These are phyloP conservation scores for Linum trigynum DNA, from an alignment of 345 rosid genomes.

Conservation along the genomic window DNA sequence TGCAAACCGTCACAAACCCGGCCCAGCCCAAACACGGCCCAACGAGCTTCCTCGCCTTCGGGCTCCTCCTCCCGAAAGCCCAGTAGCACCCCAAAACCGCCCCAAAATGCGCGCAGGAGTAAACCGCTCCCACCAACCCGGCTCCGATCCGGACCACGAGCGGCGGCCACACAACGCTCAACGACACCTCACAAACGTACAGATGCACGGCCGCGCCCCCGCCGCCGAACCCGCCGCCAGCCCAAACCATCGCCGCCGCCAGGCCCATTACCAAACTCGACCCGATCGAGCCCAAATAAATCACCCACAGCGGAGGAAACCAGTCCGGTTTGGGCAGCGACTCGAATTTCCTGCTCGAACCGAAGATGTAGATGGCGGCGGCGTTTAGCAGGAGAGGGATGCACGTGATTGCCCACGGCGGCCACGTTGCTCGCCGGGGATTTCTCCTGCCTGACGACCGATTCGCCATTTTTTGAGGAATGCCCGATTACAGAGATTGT, in stretches of 20 bases:
- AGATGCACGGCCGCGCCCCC: conserved; percentile 23
- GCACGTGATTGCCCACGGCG: not conserved
- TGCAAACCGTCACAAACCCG: conserved; percentile 22
- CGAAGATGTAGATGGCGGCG: conserved; percentile 20
- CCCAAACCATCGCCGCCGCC: conserved; percentile 32
- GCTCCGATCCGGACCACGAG: conserved; percentile 29
- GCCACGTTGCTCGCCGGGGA: not conserved
- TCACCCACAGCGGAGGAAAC: conserved; percentile 27
- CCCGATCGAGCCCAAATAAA: conserved; percentile 21
- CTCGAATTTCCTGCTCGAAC: conserved; percentile 23
- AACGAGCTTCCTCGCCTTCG: conserved; percentile 16
- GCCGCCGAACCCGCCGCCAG: conserved; percentile 16
- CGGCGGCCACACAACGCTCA: conserved; percentile 31
- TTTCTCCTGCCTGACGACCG: too few species aligned
- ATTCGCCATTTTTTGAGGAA: too few species aligned
- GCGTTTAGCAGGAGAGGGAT: conserved; percentile 16
- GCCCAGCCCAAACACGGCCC: conserved; percentile 30
- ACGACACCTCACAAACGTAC: conserved; percentile 21
- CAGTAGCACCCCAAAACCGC: conserved; percentile 19
- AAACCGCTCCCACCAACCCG: conserved; percentile 18
- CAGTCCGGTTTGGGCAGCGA: conserved; percentile 19
- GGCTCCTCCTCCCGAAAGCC: conserved; percentile 20
- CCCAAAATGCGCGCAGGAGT: conserved; percentile 21
- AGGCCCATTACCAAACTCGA: conserved; percentile 30
- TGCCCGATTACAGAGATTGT: too few species aligned